phyloP scores from a whole-genome alignment of 2,329 filamentous ascomycete genomes.

The Bipolaris cookei region DNA sequence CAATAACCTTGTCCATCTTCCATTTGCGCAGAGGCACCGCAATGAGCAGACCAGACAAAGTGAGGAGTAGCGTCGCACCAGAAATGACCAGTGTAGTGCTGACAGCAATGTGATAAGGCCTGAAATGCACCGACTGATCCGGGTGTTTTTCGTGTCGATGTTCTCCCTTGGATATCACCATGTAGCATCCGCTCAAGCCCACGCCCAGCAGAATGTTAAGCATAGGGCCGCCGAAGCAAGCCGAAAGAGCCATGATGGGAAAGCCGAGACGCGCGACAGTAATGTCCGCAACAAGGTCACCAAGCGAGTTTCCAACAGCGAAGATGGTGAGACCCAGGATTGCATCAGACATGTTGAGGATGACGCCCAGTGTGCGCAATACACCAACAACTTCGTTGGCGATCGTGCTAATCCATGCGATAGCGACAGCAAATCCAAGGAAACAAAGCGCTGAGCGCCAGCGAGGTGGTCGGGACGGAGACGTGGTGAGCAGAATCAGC shows the following conservation, averaged over 20 bases:
- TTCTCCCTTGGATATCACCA: constrained; percentile 76
- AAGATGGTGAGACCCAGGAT: constrained; percentile 95
- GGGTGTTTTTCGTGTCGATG: constrained; percentile 72
- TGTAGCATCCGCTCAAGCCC: constrained; percentile 87
- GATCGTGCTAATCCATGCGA: constrained; percentile 96
- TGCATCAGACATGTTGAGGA: constrained; percentile 91
- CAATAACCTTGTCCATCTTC: constrained; percentile 60
- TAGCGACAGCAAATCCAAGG: constrained; percentile 86
- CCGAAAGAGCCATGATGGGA: constrained; percentile 92
- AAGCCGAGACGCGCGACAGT: constrained; percentile 92
- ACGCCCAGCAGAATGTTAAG: constrained; percentile 95
- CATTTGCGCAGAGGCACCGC: constrained; percentile 67
- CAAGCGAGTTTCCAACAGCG: constrained; percentile 92
- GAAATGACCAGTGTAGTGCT: constrained; percentile 85
- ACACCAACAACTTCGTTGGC: constrained; percentile 95
- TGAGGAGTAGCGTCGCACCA: constrained; percentile 81
- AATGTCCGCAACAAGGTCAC: constrained; percentile 92
- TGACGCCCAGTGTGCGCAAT: constrained; percentile 89
- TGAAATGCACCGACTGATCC: constrained; percentile 67
- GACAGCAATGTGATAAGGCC: constrained; percentile 82
- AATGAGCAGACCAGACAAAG: constrained; percentile 77
- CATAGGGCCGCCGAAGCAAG: constrained; percentile 98
- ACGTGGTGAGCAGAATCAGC: constrained; percentile 72
- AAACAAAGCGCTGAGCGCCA: constrained; percentile 84
- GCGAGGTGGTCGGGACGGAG: constrained; percentile 68